phyloP scores from a whole-genome alignment of 2,329 filamentous ascomycete species.

The Harringtonia lauricola region DNA sequence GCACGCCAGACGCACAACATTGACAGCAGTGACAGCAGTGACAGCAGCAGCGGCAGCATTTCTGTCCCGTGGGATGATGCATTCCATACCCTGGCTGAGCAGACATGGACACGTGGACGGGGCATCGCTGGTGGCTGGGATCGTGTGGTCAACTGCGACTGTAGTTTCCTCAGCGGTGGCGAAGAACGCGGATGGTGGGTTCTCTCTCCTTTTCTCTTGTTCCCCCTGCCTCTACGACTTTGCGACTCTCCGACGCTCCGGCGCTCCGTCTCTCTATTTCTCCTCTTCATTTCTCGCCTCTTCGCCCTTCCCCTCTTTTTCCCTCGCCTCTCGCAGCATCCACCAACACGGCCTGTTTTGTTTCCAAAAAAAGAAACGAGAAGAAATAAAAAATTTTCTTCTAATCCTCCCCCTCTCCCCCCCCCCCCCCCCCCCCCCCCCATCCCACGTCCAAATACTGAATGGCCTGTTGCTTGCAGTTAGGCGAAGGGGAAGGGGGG shows the following conservation, averaged over 20 bases:
- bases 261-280: neutral
- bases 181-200: slow-evolving; percentile 15
- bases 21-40: slow-evolving; percentile 21
- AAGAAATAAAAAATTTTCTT: too few species aligned
- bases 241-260: neutral
- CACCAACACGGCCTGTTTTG: too few species aligned
- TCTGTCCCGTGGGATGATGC: slow-evolving; percentile 10
- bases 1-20: too few species aligned
- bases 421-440: too few species aligned
- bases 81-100: slow-evolving; percentile 4
- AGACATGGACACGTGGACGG: slow-evolving; percentile 43
- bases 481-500: too few species aligned
- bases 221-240: neutral
- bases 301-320: neutral
- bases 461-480: too few species aligned
- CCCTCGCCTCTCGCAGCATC: too few species aligned
- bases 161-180: slow-evolving; percentile 13
- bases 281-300: neutral
- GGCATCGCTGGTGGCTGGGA: slow-evolving; percentile 71
- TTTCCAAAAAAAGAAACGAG: too few species aligned
- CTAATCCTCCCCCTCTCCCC: too few species aligned
- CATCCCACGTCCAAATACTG: too few species aligned
- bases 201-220: neutral
- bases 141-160: slow-evolving; percentile 63
- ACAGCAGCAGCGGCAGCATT: slow-evolving; percentile 5